A percentile compares a stretch with the other conserved stretches of the same genome.
Conservation (phyloP, 164 flowering plant genomes). For the Kingdonia uniflora region DNA sequence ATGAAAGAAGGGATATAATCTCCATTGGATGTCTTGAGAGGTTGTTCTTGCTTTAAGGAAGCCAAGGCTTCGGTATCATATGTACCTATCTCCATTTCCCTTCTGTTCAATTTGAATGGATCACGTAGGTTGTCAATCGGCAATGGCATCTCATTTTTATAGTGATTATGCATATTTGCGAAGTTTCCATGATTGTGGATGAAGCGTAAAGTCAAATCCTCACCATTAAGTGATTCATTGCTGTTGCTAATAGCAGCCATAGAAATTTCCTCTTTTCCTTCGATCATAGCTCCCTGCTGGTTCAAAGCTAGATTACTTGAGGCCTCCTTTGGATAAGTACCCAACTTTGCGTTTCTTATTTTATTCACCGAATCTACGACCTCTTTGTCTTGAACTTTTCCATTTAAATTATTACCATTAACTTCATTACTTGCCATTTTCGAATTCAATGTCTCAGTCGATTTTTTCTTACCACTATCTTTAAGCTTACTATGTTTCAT, state of each 20-base stretch:
- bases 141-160: constrained; percentile 18
- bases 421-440: constrained; percentile 13
- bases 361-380: neutral
- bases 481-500: constrained; percentile 27
- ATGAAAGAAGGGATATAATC: constrained; percentile 17
- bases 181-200: constrained; percentile 17
- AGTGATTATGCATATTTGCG: constrained; percentile 14
- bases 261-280: no score
- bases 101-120: constrained; percentile 18
- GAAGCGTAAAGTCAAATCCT: constrained; percentile 14
- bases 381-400: constrained; percentile 18
- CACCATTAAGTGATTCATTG: constrained; percentile 19
- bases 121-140: constrained; percentile 18
- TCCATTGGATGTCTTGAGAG: constrained; percentile 18
- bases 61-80: constrained; percentile 21
- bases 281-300: neutral
- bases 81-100: constrained; percentile 1
- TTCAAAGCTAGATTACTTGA: constrained; percentile 5
- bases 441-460: constrained; percentile 6
- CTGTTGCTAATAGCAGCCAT: constrained; percentile 1
- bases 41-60: constrained; percentile 25
- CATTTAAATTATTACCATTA: constrained; percentile 9
- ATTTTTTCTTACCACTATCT: constrained; percentile 19
- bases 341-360: constrained; percentile 1
- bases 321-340: constrained; percentile 7